Evolutionary conservation across 768 basidiomycete genomes (phyloP).

Genomic region (Erythrobasidium yunnanense): DNA sequence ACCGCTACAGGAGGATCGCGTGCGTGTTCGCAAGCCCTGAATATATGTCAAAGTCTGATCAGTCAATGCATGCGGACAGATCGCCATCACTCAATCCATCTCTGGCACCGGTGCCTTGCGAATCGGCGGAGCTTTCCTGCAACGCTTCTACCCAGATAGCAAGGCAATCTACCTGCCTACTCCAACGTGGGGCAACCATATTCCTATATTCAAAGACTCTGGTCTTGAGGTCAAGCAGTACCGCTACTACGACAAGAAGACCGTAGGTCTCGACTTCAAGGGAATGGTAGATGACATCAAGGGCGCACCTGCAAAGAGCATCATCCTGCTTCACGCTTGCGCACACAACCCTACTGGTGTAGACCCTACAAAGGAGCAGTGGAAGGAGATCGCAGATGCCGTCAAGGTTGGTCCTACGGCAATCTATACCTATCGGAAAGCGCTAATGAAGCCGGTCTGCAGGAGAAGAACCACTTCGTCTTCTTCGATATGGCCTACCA

Average conservation of each 20-base stretch:
- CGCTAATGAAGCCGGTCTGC: background rate
- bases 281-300: conserved; percentile 50
- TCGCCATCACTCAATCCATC: conserved; percentile 65
- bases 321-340: conserved; percentile 84
- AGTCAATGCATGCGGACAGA: conserved; percentile 37
- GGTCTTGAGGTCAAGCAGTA: conserved; percentile 77
- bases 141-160: conserved; percentile 61
- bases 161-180: conserved; percentile 74
- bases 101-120: conserved; percentile 96
- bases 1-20: conserved; percentile 60
- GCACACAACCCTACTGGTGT: conserved; percentile 97
- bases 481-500: conserved; percentile 99
- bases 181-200: conserved; percentile 93
- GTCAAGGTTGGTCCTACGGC: conserved; percentile 43
- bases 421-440: background rate
- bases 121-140: conserved; percentile 75
- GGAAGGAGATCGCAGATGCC: conserved; percentile 62
- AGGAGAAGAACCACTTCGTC: conserved; percentile 63
- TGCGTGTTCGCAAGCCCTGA: conserved; percentile 43
- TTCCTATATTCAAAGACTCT: conserved; percentile 79
- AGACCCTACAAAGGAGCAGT: conserved; percentile 79
- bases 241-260: conserved; percentile 85
- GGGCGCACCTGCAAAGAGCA: conserved; percentile 59
- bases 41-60: background rate
- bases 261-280: conserved; percentile 69